phyloP scores from a whole-genome alignment of 1,139 yeast species.

The Candida sp. region DNA sequence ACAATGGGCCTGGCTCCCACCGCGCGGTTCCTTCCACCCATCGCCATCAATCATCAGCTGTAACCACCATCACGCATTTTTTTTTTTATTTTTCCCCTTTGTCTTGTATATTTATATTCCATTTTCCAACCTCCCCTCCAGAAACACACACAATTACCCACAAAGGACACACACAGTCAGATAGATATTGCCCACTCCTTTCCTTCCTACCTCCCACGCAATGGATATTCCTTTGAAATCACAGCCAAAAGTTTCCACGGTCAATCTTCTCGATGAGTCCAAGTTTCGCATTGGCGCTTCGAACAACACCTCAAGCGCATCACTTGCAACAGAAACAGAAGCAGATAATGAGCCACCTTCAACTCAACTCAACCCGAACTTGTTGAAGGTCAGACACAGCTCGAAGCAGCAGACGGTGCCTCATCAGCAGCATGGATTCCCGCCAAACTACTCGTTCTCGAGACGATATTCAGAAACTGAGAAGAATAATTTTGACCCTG shows the following conservation, averaged over 20 bases:
- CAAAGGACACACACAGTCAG: no score
- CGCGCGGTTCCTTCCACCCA: no score
- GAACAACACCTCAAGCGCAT: background rate
- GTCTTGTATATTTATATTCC: no score
- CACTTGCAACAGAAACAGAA: background rate
- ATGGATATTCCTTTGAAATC: constrained; percentile 52
- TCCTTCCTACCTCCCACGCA: background rate
- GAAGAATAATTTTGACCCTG: constrained; percentile 53
- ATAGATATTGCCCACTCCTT: no score
- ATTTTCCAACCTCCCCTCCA: no score
- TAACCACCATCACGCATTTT: background rate
- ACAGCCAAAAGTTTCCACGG: constrained; percentile 45
- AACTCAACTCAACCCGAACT: background rate
- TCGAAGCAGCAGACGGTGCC: background rate
- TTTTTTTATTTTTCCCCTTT: background rate
- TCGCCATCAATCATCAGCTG: background rate
- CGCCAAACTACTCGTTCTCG: constrained; percentile 29
- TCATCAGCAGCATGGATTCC: constrained; percentile 1
- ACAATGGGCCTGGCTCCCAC: no score
- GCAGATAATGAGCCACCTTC: background rate
- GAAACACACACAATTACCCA: no score
- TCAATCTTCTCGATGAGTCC: constrained; percentile 33
- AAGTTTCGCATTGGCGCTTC: constrained; percentile 19
- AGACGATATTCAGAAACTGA: constrained; percentile 63
- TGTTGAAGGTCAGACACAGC: constrained; percentile 1